Evolutionary conservation across 2,329 filamentous ascomycete genomes (phyloP).

Genomic region (Nemania sp.): DNA sequence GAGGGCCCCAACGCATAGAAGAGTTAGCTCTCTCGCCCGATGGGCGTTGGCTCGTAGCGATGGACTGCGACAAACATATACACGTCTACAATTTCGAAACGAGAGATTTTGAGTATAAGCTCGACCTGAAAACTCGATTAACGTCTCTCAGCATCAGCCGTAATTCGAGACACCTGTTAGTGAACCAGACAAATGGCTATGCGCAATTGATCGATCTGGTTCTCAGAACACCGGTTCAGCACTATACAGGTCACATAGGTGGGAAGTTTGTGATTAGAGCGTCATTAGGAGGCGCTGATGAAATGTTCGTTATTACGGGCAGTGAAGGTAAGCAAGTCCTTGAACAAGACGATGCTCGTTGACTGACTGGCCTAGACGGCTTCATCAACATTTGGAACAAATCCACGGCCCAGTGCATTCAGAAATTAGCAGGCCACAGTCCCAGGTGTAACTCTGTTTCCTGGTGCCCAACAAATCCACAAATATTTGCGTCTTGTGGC

Average conservation of each 20-base stretch:
- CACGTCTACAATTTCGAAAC: slow-evolving; percentile 83
- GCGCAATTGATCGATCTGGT: slow-evolving; percentile 80
- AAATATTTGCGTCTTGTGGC: slow-evolving; percentile 87
- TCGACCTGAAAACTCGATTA: slow-evolving; percentile 69
- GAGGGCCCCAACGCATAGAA: slow-evolving; percentile 74
- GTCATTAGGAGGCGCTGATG: slow-evolving; percentile 84
- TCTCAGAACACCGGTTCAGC: slow-evolving; percentile 71
- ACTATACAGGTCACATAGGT: slow-evolving; percentile 76
- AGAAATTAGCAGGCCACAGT: slow-evolving; percentile 74
- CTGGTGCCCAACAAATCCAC: slow-evolving; percentile 84
- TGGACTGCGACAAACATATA: slow-evolving; percentile 71
- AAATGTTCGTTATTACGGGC: slow-evolving; percentile 89
- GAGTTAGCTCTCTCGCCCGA: slow-evolving; percentile 84
- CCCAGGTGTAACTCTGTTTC: slow-evolving; percentile 82
- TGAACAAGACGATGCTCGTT: neutral
- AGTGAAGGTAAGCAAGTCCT: slow-evolving; percentile 71
- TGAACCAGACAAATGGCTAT: slow-evolving; percentile 79
- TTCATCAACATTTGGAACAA: slow-evolving; percentile 90
- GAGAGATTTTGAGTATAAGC: slow-evolving; percentile 74
- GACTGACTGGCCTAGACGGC: slow-evolving; percentile 51
- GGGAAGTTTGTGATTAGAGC: slow-evolving; percentile 80
- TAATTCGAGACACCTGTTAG: slow-evolving; percentile 79
- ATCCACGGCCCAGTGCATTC: slow-evolving; percentile 75
- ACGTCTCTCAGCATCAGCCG: slow-evolving; percentile 81
- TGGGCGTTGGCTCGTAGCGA: slow-evolving; percentile 77